A percentile compares a stretch with the other conserved stretches of the same genome.
Conservation (phyloP, 192 early-diverging fungal genomes). For the Coemansia sp. region DNA sequence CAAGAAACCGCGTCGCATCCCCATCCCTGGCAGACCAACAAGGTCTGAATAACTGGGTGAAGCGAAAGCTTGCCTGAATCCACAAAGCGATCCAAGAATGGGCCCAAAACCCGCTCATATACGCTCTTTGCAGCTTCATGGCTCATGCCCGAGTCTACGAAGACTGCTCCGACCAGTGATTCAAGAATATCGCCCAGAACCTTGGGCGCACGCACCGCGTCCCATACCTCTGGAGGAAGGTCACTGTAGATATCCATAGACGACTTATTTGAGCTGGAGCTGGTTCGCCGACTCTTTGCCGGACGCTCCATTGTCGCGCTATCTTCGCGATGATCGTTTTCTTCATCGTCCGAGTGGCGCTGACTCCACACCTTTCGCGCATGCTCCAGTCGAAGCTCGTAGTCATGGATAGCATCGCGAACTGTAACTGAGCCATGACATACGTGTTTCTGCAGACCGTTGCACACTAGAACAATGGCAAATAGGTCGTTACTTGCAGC, state of each 20-base stretch:
- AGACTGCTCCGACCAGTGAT: constrained; percentile 81
- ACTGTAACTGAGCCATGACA: constrained; percentile 63
- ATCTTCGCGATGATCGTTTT: neutral
- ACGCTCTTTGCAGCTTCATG: constrained; percentile 49
- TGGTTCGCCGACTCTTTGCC: neutral
- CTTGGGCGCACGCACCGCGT: constrained; percentile 79
- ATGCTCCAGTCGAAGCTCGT: constrained; percentile 52
- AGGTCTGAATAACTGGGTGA: constrained; percentile 45
- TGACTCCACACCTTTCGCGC: constrained; percentile 28
- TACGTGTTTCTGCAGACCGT: constrained; percentile 67
- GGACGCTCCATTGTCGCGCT: neutral
- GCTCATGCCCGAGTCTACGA: constrained; percentile 78
- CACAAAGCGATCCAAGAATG: constrained; percentile 52
- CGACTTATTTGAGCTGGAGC: neutral
- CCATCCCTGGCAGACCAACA: constrained; percentile 51
- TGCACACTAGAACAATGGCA: constrained; percentile 63
- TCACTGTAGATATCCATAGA: constrained; percentile 29
- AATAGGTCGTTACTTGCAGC: constrained; percentile 87
- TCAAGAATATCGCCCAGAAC: constrained; percentile 87
- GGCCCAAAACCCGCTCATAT: constrained; percentile 46
- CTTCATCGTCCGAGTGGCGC: neutral
- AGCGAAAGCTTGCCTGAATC: constrained; percentile 48
- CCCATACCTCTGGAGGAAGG: constrained; percentile 73
- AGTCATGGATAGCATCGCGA: constrained; percentile 58
- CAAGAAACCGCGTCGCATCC: constrained; percentile 39